Evolutionary conservation across 2,329 filamentous ascomycete species (phyloP).

Genomic region (Ophiocordyceps camponoti-rufipedis): DNA sequence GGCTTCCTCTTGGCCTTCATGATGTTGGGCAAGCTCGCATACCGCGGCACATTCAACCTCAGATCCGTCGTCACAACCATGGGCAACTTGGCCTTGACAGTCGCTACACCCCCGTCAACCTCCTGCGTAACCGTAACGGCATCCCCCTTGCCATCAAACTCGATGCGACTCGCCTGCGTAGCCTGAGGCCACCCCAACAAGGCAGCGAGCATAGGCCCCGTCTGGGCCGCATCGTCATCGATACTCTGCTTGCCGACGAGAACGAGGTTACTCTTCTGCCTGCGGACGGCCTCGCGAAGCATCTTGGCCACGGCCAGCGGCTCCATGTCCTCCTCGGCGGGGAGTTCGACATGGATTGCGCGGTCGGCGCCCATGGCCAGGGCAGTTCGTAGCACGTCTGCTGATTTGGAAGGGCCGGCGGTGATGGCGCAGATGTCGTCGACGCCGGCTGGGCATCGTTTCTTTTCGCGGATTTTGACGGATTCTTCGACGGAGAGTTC

Average conservation of each 20-base stretch:
- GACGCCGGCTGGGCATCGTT: conserved; percentile 52
- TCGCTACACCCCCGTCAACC: conserved; percentile 91
- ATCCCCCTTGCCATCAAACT: conserved; percentile 44
- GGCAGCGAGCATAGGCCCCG: conserved; percentile 93
- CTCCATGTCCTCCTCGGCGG: conserved; percentile 62
- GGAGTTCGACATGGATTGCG: conserved; percentile 67
- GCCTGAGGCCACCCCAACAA: conserved; percentile 86
- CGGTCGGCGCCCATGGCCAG: conserved; percentile 99
- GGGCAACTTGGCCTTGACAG: conserved; percentile 66
- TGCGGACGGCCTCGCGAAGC: conserved; percentile 58
- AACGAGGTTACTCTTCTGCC: conserved; percentile 79
- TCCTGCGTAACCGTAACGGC: conserved; percentile 66
- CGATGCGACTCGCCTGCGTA: conserved; percentile 76
- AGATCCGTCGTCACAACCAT: conserved; percentile 93
- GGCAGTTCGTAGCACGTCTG: conserved; percentile 80
- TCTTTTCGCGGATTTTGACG: conserved; percentile 82
- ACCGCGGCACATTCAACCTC: conserved; percentile 84
- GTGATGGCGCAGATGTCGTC: conserved; percentile 83
- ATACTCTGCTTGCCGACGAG: conserved; percentile 96
- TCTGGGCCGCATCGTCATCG: conserved; percentile 90
- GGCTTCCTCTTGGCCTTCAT: conserved; percentile 99
- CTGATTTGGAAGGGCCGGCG: conserved; percentile 72
- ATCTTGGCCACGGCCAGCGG: conserved; percentile 87
- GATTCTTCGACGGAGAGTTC: conserved; percentile 96
- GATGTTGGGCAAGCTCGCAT: conserved; percentile 90